Evolutionary conservation across 1,284 basidiomycete genomes (phyloP).

Genomic region (Cryptococcus sp.): DNA sequence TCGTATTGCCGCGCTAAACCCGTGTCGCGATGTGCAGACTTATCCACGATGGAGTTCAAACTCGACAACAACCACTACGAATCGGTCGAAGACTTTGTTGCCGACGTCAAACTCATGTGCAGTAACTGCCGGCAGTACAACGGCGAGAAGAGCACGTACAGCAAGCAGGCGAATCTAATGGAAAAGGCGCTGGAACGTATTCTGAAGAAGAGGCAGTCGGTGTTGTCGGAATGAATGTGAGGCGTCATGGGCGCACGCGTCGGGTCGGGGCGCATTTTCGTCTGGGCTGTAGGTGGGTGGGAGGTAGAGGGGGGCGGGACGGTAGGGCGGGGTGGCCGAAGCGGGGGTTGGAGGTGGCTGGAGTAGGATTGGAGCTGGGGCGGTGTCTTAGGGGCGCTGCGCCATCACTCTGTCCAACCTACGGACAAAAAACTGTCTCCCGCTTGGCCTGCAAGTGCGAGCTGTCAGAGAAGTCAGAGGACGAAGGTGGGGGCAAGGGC

Average conservation of each 20-base stretch:
- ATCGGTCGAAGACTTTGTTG: constrained; percentile 70
- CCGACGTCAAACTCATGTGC: constrained; percentile 80
- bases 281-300: neutral
- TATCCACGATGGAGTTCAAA: constrained; percentile 89
- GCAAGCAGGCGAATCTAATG: constrained; percentile 78
- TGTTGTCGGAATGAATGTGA: constrained; percentile 4
- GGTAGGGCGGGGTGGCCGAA: neutral
- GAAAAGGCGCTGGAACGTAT: constrained; percentile 56
- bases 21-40: constrained; percentile 59
- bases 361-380: neutral
- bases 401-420: neutral
- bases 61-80: constrained; percentile 74
- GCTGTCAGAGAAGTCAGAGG: no score
- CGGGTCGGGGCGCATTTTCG: neutral
- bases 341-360: neutral
- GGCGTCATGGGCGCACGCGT: neutral
- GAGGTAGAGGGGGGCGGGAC: neutral
- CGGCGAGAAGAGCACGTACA: constrained; percentile 76
- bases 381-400: neutral
- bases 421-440: neutral
- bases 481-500: no score
- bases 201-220: constrained; percentile 46
- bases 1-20: neutral
- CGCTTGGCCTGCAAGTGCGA: neutral
- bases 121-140: constrained; percentile 92